phyloP scores from a whole-genome alignment of 2,329 filamentous ascomycete genomes.

The Gliomastix tumulicola region DNA sequence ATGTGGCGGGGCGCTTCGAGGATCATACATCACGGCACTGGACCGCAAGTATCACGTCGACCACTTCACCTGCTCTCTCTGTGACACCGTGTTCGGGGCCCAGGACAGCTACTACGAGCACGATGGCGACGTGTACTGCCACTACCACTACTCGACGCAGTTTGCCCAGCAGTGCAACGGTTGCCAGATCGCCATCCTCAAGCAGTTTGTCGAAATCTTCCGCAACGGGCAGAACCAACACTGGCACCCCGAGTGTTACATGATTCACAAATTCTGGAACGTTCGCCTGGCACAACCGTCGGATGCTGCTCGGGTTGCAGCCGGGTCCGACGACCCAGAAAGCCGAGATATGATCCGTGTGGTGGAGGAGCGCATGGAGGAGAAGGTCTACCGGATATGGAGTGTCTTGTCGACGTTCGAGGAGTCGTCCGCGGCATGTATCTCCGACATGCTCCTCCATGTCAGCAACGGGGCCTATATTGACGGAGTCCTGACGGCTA shows the following conservation, averaged over 20 bases:
- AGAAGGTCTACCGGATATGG: constrained; percentile 98
- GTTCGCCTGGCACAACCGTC: constrained; percentile 69
- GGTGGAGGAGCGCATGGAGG: constrained; percentile 91
- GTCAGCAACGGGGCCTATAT: constrained; percentile 97
- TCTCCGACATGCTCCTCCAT: constrained; percentile 97
- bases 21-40: constrained; percentile 95
- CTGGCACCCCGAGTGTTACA: constrained; percentile 99
- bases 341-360: constrained; percentile 70
- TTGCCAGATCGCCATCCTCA: constrained; percentile 93
- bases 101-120: constrained; percentile 99
- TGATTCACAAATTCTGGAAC: constrained; percentile 99
- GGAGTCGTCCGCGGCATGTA: constrained; percentile 94
- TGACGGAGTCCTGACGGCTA: constrained; percentile 89
- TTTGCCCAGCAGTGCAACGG: constrained; percentile 96
- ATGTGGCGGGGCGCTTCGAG: constrained; percentile 85
- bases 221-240: constrained; percentile 97
- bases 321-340: constrained; percentile 42
- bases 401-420: constrained; percentile 95
- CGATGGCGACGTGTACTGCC: constrained; percentile 91
- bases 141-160: constrained; percentile 97
- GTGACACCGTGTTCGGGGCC: constrained; percentile 94
- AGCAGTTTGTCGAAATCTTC: constrained; percentile 98
- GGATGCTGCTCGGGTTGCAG: constrained; percentile 35
- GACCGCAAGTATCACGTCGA: constrained; percentile 99
- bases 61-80: constrained; percentile 97